Base-by-base conservation (phyloP, 176 grass and related monocot species). In the Pontederia crassipes region DNA sequence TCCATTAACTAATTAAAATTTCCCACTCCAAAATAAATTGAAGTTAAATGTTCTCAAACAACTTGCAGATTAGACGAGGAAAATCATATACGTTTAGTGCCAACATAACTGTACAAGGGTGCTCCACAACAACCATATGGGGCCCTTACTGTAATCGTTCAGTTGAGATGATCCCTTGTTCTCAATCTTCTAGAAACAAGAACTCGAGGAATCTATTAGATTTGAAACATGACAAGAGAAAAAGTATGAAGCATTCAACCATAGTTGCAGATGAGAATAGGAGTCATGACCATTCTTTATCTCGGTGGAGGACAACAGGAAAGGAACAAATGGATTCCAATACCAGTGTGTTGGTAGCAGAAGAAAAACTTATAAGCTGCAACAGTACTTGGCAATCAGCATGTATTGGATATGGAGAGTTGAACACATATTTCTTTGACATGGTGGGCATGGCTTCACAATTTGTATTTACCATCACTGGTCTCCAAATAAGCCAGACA, bases 41-140 rank as follows among this genome's bases (percentile, higher is more conserved):
- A 14, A 14, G 3, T 55, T 45, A 75, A 67, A 65, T 57, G 15
- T 72, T 11, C 17, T 57, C 50, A 45, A 53, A 64, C 74, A 50
- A 65, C 68, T 76, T 74, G 68, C 84, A 97, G 93, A 91, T 97
- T 83, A 81, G 70, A 58, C 75, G 93, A 50, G 93, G 93, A 18
- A 97, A 70, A 78, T 46, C 81, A 57, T 68, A 58, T 54, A 67
- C 69, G 53, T 75, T 97, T 69, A 91, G 84, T 65, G 91, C 84
- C 70, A 82, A 62, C 65, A 77, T 97, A 55, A 63, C 73, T 9
- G 28, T 91, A 76, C 75, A 74, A 82, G 87, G 75, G 70, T 97
- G 93, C 28, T 64, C 84, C 28, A 75, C 62, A 57, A 82, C 79
- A 56, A 65, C 71, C 54, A 66, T 84, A 51, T 81, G 70, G 78